Evolutionary conservation across 2,329 filamentous ascomycete species (phyloP).

Genomic region (Nemania abortiva): DNA sequence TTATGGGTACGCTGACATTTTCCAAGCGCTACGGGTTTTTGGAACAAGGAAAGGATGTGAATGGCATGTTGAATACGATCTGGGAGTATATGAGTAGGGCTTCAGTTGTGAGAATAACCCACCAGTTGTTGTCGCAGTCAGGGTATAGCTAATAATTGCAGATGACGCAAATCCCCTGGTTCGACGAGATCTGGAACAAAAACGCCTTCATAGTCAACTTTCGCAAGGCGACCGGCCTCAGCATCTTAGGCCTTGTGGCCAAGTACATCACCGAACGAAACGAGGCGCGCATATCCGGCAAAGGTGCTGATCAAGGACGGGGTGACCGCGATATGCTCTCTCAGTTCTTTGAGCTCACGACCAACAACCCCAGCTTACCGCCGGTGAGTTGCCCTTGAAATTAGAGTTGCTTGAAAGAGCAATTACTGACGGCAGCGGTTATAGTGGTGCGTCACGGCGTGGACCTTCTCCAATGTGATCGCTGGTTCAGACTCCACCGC

Average conservation of each 20-base stretch:
- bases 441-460: constrained; percentile 39
- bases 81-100: constrained; percentile 41
- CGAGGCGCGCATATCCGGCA: constrained; percentile 24
- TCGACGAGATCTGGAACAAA: constrained; percentile 42
- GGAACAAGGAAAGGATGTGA: constrained; percentile 47
- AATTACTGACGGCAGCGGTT: too few species aligned
- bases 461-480: constrained; percentile 41
- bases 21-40: constrained; percentile 49
- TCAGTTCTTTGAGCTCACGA: constrained; percentile 39
- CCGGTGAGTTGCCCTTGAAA: neutral
- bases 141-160: constrained; percentile 17
- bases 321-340: constrained; percentile 18
- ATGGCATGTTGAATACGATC: constrained; percentile 45
- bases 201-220: constrained; percentile 35
- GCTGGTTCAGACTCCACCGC: constrained; percentile 38
- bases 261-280: constrained; percentile 21
- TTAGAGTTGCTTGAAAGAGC: too few species aligned
- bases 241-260: constrained; percentile 24
- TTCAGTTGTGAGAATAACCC: neutral
- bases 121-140: neutral
- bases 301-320: neutral
- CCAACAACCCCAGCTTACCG: constrained; percentile 38
- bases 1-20: constrained; percentile 51
- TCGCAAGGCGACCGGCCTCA: constrained; percentile 24
- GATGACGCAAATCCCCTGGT: constrained; percentile 50